These are phyloP conservation scores for Lichtheimia ornata DNA, from an alignment of 371 early-diverging fungal species.

Conservation along the genomic window DNA sequence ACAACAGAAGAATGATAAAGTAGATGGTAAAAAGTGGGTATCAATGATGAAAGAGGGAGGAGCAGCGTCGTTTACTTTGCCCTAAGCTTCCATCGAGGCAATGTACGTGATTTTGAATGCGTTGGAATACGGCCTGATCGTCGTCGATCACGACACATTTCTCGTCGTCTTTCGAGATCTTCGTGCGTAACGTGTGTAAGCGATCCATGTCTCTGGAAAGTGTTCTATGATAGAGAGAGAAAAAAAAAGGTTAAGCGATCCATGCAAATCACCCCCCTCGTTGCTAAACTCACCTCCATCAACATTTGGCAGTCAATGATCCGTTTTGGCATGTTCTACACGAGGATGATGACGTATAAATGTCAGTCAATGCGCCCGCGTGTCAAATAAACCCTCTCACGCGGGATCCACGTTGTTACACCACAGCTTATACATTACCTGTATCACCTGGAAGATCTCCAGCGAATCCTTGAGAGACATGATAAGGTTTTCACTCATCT, in stretches of 20 bases:
- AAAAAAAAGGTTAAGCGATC: conserved; percentile 22
- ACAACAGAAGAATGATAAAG: conserved; percentile 1
- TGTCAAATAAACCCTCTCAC: neutral
- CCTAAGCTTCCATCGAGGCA: conserved; percentile 7
- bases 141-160: conserved; percentile 40
- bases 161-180: conserved; percentile 53
- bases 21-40: neutral
- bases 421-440: conserved; percentile 26
- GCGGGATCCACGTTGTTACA: conserved; percentile 3
- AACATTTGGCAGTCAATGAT: conserved; percentile 67
- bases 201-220: conserved; percentile 46
- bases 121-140: conserved; percentile 18
- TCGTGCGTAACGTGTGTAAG: conserved; percentile 51
- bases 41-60: neutral
- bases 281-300: conserved; percentile 49
- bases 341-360: conserved; percentile 1
- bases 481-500: conserved; percentile 62
- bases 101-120: conserved; percentile 9
- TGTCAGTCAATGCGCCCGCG: neutral
- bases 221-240: conserved; percentile 17
- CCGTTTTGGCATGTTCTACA: conserved; percentile 62
- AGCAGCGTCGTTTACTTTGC: neutral
- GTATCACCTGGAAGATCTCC: conserved; percentile 61
- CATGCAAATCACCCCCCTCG: neutral
- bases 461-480: conserved; percentile 56